Percentiles rank a stretch among this genome's conserved stretches.
Evolutionary conservation across 371 early-diverging fungal genomes (phyloP).

Genomic region (Fennellomyces sp.): DNA sequence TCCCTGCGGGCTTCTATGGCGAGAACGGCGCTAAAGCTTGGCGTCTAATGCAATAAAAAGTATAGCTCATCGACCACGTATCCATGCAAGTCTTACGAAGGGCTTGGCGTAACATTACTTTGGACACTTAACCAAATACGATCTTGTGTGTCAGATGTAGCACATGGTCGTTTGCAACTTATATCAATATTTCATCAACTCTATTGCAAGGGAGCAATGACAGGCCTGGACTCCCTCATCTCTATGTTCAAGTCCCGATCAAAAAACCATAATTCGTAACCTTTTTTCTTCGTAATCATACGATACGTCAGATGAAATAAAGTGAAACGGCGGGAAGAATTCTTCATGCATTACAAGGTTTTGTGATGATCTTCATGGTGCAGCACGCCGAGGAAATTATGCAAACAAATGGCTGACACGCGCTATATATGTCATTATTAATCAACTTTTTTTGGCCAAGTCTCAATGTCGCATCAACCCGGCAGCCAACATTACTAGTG

Average conservation of each 20-base stretch:
- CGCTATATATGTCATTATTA: too few species aligned
- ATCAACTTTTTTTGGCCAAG: too few species aligned
- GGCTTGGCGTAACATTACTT: background rate
- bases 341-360: too few species aligned
- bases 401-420: too few species aligned
- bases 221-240: conserved; percentile 1
- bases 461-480: too few species aligned
- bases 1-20: background rate
- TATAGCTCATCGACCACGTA: background rate
- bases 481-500: too few species aligned
- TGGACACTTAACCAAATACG: background rate
- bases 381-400: too few species aligned
- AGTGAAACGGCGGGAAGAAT: too few species aligned
- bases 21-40: background rate
- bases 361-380: too few species aligned
- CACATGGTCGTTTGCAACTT: background rate
- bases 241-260: background rate
- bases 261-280: too few species aligned
- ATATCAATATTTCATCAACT: background rate
- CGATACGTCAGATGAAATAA: too few species aligned
- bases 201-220: background rate
- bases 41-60: background rate
- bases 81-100: background rate
- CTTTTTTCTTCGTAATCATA: too few species aligned
- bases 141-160: background rate